Evolutionary conservation across 2,329 filamentous ascomycete species (phyloP).

Genomic region (Aureobasidium sp.): DNA sequence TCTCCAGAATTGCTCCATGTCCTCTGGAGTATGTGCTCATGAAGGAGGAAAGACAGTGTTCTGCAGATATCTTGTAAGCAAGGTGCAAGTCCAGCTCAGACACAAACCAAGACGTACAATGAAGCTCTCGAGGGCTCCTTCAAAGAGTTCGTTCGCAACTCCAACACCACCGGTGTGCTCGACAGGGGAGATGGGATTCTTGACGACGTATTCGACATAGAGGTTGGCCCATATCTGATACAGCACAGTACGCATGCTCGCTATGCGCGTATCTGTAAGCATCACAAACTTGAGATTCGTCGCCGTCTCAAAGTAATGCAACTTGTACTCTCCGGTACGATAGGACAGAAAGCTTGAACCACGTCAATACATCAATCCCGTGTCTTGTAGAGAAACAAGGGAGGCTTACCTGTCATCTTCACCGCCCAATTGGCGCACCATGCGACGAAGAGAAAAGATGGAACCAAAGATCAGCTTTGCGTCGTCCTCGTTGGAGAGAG

Average conservation of each 20-base stretch:
- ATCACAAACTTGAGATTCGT: conserved; percentile 95
- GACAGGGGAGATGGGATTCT: conserved; percentile 55
- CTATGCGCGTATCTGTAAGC: conserved; percentile 81
- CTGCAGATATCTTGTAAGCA: not conserved
- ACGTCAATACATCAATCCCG: conserved; percentile 19
- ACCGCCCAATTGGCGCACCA: conserved; percentile 91
- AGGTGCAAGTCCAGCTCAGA: no score
- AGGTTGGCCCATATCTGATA: conserved; percentile 99
- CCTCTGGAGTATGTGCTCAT: not conserved
- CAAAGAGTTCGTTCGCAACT: conserved; percentile 59
- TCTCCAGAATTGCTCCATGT: not conserved
- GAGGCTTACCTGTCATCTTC: conserved; percentile 66
- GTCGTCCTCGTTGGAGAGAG: conserved; percentile 63
- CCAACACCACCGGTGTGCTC: conserved; percentile 57
- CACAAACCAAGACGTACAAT: conserved; percentile 41
- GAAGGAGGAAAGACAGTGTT: conserved; percentile 15
- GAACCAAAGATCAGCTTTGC: conserved; percentile 97
- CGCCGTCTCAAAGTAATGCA: conserved; percentile 98
- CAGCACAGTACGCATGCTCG: conserved; percentile 87
- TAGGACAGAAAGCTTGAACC: conserved; percentile 74
- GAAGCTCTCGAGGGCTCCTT: conserved; percentile 66
- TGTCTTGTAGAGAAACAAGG: not conserved
- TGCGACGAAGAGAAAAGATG: conserved; percentile 92
- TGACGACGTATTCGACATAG: conserved; percentile 85
- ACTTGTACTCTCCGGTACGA: conserved; percentile 89